Percentiles rank a stretch among this genome's conserved stretches.
Conservation (phyloP, 345 rosid genomes). For the Pugionium dolabratum region DNA sequence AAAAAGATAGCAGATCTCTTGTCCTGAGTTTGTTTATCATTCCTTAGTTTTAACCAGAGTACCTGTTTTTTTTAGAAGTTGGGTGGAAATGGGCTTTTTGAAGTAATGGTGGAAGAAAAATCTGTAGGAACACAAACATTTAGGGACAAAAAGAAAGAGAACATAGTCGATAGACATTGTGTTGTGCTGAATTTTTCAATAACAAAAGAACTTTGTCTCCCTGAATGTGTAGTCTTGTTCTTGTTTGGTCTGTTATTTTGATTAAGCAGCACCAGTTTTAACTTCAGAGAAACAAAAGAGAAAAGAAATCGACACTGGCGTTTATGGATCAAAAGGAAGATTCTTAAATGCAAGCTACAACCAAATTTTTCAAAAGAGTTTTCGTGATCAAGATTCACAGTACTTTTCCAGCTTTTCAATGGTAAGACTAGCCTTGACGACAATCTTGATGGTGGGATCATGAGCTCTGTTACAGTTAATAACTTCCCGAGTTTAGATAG, state of each 20-base stretch:
- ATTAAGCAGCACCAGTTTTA: neutral
- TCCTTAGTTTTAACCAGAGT: slow-evolving; percentile 5
- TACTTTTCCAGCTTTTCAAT: neutral
- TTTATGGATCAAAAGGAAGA: neutral
- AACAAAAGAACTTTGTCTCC: slow-evolving; percentile 16
- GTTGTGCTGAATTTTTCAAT: slow-evolving; percentile 31
- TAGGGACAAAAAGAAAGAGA: slow-evolving; percentile 8
- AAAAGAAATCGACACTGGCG: neutral
- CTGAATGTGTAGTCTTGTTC: slow-evolving; percentile 9
- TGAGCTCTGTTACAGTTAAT: neutral
- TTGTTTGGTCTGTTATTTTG: neutral
- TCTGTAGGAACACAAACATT: slow-evolving; percentile 18
- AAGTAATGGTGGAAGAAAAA: slow-evolving; percentile 21
- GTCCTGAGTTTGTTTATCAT: slow-evolving; percentile 27
- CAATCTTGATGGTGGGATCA: neutral
- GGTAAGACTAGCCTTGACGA: neutral
- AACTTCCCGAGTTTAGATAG: neutral
- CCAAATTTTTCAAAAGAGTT: neutral
- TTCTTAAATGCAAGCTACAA: neutral
- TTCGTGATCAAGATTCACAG: neutral
- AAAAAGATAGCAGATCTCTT: slow-evolving; percentile 20
- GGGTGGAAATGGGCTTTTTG: slow-evolving; percentile 1
- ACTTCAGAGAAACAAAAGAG: neutral
- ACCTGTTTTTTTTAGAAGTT: neutral
- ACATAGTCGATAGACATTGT: slow-evolving; percentile 25